Evolutionary conservation across 208 protist genomes (phyloP).

Genomic region (Acanthamoeba polyphaga): DNA sequence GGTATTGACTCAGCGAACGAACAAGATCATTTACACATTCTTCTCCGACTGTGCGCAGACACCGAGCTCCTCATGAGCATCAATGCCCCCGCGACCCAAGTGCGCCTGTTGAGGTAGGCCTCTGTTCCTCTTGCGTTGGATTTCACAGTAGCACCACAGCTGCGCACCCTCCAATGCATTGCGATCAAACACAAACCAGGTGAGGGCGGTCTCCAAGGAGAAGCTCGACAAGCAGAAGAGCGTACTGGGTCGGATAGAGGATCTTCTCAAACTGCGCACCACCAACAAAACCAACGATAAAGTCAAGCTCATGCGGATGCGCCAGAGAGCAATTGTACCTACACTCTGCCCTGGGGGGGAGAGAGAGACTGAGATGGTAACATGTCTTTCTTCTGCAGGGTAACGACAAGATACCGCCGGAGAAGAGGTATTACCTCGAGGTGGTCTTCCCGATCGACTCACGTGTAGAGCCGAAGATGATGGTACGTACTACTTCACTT

Average conservation of each 20-base stretch:
- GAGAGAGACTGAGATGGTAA: no score
- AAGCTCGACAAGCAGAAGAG: background rate
- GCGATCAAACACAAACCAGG: background rate
- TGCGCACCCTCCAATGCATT: background rate
- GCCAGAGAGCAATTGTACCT: background rate
- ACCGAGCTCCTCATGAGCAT: constrained; percentile 33
- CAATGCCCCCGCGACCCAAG: constrained; percentile 34
- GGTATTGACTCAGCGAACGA: no score
- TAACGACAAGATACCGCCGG: constrained; percentile 41
- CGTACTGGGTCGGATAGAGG: constrained; percentile 9
- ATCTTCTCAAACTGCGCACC: background rate
- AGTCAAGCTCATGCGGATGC: constrained; percentile 64
- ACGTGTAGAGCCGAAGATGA: constrained; percentile 60
- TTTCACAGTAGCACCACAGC: background rate
- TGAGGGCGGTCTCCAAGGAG: background rate
- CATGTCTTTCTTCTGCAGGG: background rate
- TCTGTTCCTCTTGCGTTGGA: background rate
- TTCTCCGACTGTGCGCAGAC: background rate
- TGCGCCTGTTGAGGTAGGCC: background rate
- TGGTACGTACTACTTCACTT: constrained; percentile 11
- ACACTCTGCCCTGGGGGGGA: background rate
- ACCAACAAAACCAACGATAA: constrained; percentile 36
- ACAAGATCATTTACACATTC: background rate
- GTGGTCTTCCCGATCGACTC: constrained; percentile 61
- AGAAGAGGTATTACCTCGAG: constrained; percentile 67